Evolutionary conservation across 139 green algal species (phyloP).

Genomic region (Chlorella vulgaris): DNA sequence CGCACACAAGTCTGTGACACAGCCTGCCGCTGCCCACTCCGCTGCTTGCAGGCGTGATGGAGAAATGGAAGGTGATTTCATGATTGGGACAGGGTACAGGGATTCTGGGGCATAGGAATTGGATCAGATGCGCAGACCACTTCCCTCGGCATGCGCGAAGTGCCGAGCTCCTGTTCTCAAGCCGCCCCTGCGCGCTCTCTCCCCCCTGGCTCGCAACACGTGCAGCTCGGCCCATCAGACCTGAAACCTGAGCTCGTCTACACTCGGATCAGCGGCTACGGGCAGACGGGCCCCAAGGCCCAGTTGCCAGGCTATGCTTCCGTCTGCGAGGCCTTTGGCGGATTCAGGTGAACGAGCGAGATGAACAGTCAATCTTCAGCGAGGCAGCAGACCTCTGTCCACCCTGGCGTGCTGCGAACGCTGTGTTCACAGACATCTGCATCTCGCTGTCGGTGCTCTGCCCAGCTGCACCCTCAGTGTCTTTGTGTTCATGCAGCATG

Average conservation of each 20-base stretch:
- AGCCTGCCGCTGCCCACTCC: not conserved
- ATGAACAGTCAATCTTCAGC: not conserved
- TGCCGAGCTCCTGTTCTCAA: no score
- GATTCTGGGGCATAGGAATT: slow-evolving; percentile 72
- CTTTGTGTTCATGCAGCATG: no score
- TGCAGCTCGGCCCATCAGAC: slow-evolving; percentile 53
- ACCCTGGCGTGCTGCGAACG: no score
- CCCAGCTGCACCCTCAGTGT: no score
- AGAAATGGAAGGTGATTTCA: slow-evolving; percentile 56
- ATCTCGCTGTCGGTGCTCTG: no score
- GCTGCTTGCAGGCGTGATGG: slow-evolving; percentile 66
- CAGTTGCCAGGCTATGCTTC: slow-evolving; percentile 63
- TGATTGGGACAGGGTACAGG: slow-evolving; percentile 55
- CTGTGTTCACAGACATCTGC: no score
- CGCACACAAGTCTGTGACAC: no score
- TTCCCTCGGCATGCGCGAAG: no score
- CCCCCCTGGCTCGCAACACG: no score
- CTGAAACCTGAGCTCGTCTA: slow-evolving; percentile 69
- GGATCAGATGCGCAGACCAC: no score
- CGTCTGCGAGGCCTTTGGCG: slow-evolving; percentile 70
- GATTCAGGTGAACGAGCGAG: slow-evolving; percentile 45
- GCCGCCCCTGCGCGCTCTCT: no score
- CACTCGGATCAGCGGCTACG: slow-evolving; percentile 78
- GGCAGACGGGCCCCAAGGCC: slow-evolving; percentile 70
- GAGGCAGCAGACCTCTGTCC: no score